phyloP scores from a whole-genome alignment of 352 stramenopile species.

The Aphanomyces invadans region DNA sequence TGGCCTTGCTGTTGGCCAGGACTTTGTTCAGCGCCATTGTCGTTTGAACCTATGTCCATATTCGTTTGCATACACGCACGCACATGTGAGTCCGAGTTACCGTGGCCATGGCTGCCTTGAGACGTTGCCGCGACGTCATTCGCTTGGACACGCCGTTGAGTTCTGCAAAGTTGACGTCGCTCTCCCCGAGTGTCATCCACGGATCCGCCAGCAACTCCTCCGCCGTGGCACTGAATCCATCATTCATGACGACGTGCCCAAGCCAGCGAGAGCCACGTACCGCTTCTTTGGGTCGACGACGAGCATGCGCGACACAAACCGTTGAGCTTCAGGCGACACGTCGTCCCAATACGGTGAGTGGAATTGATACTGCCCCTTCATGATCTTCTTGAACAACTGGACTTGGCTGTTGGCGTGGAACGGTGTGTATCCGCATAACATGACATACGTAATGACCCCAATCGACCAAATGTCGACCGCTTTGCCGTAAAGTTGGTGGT shows the following conservation, averaged over 20 bases:
- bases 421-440: slow-evolving; percentile 74
- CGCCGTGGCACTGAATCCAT: slow-evolving; percentile 35
- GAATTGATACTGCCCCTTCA: slow-evolving; percentile 77
- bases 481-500: slow-evolving; percentile 49
- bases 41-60: slow-evolving; percentile 15
- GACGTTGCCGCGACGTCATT: slow-evolving; percentile 10
- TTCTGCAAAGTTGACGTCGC: slow-evolving; percentile 31
- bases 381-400: slow-evolving; percentile 87
- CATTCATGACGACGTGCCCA: background rate
- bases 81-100: background rate
- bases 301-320: slow-evolving; percentile 84
- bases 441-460: slow-evolving; percentile 84
- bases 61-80: background rate
- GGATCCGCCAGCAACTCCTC: slow-evolving; percentile 53
- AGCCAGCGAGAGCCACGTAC: no score
- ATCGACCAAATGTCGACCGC: slow-evolving; percentile 82
- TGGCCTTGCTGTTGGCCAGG: background rate
- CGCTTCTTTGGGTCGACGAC: slow-evolving; percentile 70
- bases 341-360: slow-evolving; percentile 86
- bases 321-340: slow-evolving; percentile 80
- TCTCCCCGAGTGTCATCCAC: slow-evolving; percentile 74
- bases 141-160: slow-evolving; percentile 12
- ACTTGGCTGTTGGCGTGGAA: slow-evolving; percentile 93
- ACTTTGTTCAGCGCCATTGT: slow-evolving; percentile 5
- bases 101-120: slow-evolving; percentile 19